phyloP scores from a whole-genome alignment of 2,329 filamentous ascomycete species.

The Penicillium rolfsii region DNA sequence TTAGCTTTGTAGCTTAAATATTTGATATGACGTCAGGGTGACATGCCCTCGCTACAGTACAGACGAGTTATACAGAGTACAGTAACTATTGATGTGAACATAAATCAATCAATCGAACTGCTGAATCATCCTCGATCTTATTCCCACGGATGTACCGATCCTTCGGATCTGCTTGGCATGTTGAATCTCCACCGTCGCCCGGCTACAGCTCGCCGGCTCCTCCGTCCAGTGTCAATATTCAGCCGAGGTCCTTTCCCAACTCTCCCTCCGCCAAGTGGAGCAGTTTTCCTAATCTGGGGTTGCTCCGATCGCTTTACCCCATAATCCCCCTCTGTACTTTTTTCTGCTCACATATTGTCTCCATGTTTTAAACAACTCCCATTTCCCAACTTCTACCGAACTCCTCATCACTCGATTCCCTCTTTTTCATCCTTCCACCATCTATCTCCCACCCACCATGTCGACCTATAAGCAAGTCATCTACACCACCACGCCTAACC shows the following conservation, averaged over 20 bases:
- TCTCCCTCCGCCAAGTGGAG: constrained; percentile 14
- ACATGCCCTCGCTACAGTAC: constrained; percentile 3
- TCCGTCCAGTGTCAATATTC: background rate
- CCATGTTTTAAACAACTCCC: background rate
- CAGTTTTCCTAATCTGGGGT: constrained; percentile 33
- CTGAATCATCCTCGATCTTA: background rate
- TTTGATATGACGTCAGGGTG: constrained; percentile 28
- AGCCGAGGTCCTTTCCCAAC: constrained; percentile 26
- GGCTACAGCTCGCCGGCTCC: background rate
- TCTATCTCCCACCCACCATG: constrained; percentile 19
- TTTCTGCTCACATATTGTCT: background rate
- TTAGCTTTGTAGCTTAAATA: background rate
- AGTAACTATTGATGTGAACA: background rate
- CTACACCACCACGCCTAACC: constrained; percentile 39
- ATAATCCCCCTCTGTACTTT: background rate
- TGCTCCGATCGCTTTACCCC: constrained; percentile 22
- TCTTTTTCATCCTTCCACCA: background rate
- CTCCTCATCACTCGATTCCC: background rate
- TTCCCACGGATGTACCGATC: background rate
- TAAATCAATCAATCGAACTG: background rate
- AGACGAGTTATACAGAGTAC: too few species aligned
- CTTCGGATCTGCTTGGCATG: background rate
- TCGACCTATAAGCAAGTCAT: constrained; percentile 41
- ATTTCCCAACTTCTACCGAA: background rate
- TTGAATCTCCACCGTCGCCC: background rate